Evolutionary conservation across 1,284 basidiomycete species (phyloP).

Genomic region (Puccinia triticina): DNA sequence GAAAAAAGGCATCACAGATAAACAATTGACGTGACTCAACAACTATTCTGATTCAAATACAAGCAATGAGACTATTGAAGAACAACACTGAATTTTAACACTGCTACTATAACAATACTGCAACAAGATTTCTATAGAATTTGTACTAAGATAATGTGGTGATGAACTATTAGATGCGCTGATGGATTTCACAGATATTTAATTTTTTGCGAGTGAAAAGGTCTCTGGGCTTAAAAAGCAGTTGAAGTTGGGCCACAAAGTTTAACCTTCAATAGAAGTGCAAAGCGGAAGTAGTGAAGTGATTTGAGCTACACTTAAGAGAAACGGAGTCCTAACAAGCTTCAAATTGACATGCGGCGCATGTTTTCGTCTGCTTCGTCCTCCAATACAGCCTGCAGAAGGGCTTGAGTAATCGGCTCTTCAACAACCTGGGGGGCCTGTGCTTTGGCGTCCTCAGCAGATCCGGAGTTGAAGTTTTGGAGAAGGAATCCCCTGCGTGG

Average conservation of each 20-base stretch:
- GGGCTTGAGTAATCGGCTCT: no score
- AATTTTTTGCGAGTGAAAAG: no score
- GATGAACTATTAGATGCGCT: neutral
- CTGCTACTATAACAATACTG: neutral
- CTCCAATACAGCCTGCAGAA: neutral
- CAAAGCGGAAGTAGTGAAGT: neutral
- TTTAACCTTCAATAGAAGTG: neutral
- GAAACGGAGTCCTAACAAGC: neutral
- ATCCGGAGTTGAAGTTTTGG: slow-evolving; percentile 1
- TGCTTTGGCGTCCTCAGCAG: neutral
- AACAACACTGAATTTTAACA: no score
- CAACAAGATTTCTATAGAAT: no score
- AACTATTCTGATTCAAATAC: no score
- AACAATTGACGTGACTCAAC: no score
- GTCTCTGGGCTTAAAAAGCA: neutral
- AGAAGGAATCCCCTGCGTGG: slow-evolving; percentile 44
- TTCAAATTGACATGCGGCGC: slow-evolving; percentile 31
- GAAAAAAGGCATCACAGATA: no score
- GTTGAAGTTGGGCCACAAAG: neutral
- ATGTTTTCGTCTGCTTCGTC: neutral
- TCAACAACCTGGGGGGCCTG: neutral
- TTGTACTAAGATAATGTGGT: neutral
- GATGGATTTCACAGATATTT: no score
- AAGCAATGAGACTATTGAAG: no score
- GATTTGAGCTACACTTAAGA: neutral